A percentile compares a stretch with the other conserved stretches of the same genome.
Conservation (phyloP, 2,329 filamentous ascomycete species). For the Aspergillus glaucus region DNA sequence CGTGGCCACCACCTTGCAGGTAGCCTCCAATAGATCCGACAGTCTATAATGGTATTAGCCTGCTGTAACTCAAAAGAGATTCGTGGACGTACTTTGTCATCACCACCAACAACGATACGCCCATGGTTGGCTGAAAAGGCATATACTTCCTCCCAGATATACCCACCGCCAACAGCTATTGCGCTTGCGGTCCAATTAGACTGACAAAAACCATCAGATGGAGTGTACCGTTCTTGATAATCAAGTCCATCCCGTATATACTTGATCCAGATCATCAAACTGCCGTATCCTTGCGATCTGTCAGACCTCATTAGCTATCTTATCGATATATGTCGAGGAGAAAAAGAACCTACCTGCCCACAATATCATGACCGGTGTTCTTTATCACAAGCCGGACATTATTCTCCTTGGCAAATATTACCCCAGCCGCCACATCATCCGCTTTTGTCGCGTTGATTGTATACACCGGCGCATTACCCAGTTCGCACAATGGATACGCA, state of each 20-base stretch:
- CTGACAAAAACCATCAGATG: neutral
- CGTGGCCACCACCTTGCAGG: slow-evolving; percentile 56
- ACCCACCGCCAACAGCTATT: slow-evolving; percentile 10
- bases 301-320: neutral
- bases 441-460: slow-evolving; percentile 29
- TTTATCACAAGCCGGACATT: slow-evolving; percentile 47
- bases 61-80: neutral
- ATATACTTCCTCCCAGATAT: neutral
- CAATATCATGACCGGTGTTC: slow-evolving; percentile 36
- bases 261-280: neutral
- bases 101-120: neutral
- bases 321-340: neutral
- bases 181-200: neutral
- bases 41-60: slow-evolving; percentile 19
- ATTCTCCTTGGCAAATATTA: slow-evolving; percentile 41
- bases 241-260: neutral
- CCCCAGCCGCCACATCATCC: slow-evolving; percentile 21
- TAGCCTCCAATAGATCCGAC: slow-evolving; percentile 57
- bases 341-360: neutral
- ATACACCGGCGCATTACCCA: slow-evolving; percentile 28
- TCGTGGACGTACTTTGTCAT: neutral
- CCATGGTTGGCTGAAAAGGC: neutral
- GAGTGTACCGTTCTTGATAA: neutral
- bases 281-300: neutral
- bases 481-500: slow-evolving; percentile 15